Percentiles rank a stretch among this genome's conserved stretches.
Conservation (phyloP, 352 stramenopile genomes). For the Pythium folliculosum region DNA sequence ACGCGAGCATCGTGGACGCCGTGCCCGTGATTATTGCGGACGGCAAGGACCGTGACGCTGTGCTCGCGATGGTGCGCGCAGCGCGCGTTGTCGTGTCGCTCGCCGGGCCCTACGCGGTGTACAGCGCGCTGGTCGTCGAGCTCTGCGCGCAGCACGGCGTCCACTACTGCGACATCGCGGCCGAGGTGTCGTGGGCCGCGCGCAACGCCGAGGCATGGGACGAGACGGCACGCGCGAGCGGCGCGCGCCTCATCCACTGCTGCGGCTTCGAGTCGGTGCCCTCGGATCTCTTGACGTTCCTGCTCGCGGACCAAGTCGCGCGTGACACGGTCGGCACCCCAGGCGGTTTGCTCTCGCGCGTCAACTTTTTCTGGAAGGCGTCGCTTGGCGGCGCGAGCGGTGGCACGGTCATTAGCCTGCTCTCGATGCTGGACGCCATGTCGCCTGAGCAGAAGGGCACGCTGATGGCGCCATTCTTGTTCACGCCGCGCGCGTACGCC, state of each 20-base stretch:
- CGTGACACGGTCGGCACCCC: conserved; percentile 25
- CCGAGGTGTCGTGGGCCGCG: conserved; percentile 81
- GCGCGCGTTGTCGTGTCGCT: conserved; percentile 78
- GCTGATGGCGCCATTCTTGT: conserved; percentile 42
- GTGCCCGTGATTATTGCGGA: conserved; percentile 54
- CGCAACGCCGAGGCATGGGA: conserved; percentile 68
- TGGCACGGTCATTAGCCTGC: conserved; percentile 44
- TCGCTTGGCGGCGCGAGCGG: conserved; percentile 39
- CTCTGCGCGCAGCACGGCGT: conserved; percentile 81
- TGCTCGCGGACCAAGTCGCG: conserved; percentile 50
- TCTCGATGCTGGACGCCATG: conserved; percentile 32
- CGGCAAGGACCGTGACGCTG: conserved; percentile 40
- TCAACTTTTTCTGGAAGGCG: conserved; percentile 42
- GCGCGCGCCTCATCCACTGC: conserved; percentile 76
- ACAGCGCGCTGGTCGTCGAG: conserved; percentile 73
- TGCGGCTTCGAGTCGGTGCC: conserved; percentile 86
- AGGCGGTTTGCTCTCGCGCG: conserved; percentile 23
- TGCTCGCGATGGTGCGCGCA: conserved; percentile 57
- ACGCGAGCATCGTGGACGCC: conserved; percentile 18
- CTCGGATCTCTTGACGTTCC: conserved; percentile 67
- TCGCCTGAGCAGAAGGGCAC: conserved; percentile 16
- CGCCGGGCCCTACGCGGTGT: conserved; percentile 77
- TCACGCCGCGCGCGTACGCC: conserved; percentile 33
- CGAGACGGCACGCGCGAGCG: conserved; percentile 47
- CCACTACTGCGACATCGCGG: conserved; percentile 91